Evolutionary conservation across 2,329 filamentous ascomycete species (phyloP).

Genomic region (Scedosporium dehoogii): DNA sequence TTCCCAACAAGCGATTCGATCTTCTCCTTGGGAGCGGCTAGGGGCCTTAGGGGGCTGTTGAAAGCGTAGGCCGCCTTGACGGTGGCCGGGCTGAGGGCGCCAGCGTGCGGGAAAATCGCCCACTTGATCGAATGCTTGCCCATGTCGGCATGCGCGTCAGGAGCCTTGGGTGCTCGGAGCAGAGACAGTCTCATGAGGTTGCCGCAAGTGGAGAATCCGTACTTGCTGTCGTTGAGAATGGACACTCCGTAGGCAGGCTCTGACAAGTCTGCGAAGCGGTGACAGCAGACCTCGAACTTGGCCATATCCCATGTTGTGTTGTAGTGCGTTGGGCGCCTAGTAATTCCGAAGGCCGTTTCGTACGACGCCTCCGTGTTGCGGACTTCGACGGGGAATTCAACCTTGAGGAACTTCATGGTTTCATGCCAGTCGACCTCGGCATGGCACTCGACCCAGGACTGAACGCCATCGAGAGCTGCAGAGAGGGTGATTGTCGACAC

Average conservation of each 20-base stretch:
- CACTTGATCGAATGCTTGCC: conserved; percentile 78
- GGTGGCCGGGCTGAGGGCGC: conserved; percentile 60
- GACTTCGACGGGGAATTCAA: conserved; percentile 91
- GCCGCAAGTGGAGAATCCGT: conserved; percentile 84
- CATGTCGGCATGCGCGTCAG: conserved; percentile 92
- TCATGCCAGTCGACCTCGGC: conserved; percentile 96
- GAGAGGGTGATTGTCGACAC: conserved; percentile 76
- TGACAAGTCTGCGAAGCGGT: conserved; percentile 86
- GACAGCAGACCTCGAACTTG: conserved; percentile 93
- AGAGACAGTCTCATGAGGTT: conserved; percentile 84
- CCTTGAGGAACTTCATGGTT: conserved; percentile 95
- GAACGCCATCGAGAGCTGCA: conserved; percentile 53
- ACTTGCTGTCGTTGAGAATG: conserved; percentile 91
- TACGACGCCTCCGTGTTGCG: conserved; percentile 88
- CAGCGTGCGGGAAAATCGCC: conserved; percentile 79
- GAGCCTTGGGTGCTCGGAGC: conserved; percentile 80
- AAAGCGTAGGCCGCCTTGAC: conserved; percentile 81
- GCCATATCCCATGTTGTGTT: conserved; percentile 98
- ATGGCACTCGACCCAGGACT: conserved; percentile 65
- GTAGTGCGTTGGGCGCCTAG: conserved; percentile 88
- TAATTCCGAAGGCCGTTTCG: conserved; percentile 87
- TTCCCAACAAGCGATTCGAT: conserved; percentile 16
- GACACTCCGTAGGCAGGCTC: conserved; percentile 85
- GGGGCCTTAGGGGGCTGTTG: conserved; percentile 61
- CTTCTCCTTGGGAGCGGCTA: conserved; percentile 18